These are phyloP conservation scores for Nakaseomyces bracarensis DNA, from an alignment of 1,139 yeast species.

Conservation along the genomic window DNA sequence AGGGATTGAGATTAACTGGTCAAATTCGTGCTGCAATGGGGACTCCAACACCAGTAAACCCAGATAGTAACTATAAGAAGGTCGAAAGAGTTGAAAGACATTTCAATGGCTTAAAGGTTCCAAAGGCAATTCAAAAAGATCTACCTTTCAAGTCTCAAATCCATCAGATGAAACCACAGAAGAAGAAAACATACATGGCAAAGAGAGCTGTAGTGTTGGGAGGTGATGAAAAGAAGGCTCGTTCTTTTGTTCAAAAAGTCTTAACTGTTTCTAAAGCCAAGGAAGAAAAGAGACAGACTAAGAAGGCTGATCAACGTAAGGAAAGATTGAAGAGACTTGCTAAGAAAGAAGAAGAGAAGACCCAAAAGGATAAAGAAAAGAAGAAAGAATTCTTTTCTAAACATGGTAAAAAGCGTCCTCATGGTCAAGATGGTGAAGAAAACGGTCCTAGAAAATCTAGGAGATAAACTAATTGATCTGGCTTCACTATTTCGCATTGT, in stretches of 20 bases:
- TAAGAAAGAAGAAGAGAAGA: constrained; percentile 59
- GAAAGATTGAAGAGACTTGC: constrained; percentile 69
- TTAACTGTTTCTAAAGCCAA: constrained; percentile 79
- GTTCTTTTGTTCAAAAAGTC: constrained; percentile 81
- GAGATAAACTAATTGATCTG: constrained; percentile 15
- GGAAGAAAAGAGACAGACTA: constrained; percentile 66
- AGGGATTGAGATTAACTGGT: constrained; percentile 93
- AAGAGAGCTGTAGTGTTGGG: constrained; percentile 91
- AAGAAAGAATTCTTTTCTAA: constrained; percentile 79
- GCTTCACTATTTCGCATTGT: background rate
- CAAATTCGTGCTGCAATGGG: constrained; percentile 74
- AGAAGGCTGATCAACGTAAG: constrained; percentile 69
- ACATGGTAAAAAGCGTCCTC: constrained; percentile 60
- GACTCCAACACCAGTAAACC: constrained; percentile 56
- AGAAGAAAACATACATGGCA: constrained; percentile 71
- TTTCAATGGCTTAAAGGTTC: constrained; percentile 82
- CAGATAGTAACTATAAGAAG: constrained; percentile 65
- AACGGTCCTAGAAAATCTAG: constrained; percentile 21
- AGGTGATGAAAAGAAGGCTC: constrained; percentile 89
- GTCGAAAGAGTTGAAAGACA: constrained; percentile 80
- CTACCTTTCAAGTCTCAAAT: constrained; percentile 91
- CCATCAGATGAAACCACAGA: constrained; percentile 79
- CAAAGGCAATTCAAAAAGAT: constrained; percentile 63
- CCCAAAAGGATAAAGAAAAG: constrained; percentile 71
- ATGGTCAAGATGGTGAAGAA: constrained; percentile 36